phyloP scores from a whole-genome alignment of 2,329 filamentous ascomycete species.

The Macroventuria anomochaeta region DNA sequence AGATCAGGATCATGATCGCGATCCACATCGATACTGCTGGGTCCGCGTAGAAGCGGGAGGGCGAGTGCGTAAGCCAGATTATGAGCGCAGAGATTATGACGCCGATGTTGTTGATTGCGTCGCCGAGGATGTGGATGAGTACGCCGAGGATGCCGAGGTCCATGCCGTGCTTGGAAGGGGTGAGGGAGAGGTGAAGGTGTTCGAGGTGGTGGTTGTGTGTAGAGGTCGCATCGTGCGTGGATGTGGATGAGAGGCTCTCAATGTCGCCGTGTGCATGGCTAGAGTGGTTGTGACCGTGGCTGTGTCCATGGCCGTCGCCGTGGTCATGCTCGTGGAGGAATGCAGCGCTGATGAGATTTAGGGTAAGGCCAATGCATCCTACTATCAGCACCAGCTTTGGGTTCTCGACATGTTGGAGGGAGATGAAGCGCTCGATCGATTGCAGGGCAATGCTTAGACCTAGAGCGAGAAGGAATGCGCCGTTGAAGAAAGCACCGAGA shows the following conservation, averaged over 20 bases:
- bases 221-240: conserved; percentile 18
- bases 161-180: conserved; percentile 41
- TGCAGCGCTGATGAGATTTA: conserved; percentile 71
- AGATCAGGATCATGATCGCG: conserved; percentile 72
- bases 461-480: conserved; percentile 73
- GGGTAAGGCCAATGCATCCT: conserved; percentile 68
- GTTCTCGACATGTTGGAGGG: conserved; percentile 64
- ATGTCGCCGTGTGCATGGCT: conserved; percentile 25
- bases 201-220: conserved; percentile 25
- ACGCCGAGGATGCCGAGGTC: conserved; percentile 76
- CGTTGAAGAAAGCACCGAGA: conserved; percentile 81
- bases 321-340: conserved; percentile 65
- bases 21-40: conserved; percentile 73
- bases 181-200: conserved; percentile 37
- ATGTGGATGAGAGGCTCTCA: conserved; percentile 34
- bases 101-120: conserved; percentile 77
- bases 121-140: conserved; percentile 72
- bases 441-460: conserved; percentile 76
- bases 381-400: conserved; percentile 72
- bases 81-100: conserved; percentile 73
- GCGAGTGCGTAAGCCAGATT: conserved; percentile 69
- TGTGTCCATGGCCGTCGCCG: conserved; percentile 47
- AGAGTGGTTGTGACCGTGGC: conserved; percentile 21
- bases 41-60: conserved; percentile 72
- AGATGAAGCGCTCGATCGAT: conserved; percentile 72